Conservation (phyloP, 176 grass and related monocot genomes). For the Bonia amplexicaulis region DNA sequence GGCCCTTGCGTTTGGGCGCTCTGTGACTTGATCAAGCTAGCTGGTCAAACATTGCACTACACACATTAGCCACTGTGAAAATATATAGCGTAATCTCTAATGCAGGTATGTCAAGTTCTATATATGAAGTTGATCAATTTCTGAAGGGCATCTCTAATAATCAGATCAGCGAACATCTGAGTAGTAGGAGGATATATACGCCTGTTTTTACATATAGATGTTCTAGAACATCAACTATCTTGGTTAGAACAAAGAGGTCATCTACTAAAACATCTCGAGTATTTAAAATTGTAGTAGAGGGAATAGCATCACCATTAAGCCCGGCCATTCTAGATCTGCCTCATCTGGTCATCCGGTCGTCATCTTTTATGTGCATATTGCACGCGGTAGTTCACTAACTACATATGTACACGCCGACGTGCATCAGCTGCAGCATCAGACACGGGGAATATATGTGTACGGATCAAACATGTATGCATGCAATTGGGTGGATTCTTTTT, state of each 20-base stretch:
- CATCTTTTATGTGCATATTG: neutral
- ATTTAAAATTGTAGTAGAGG: neutral
- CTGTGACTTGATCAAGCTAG: neutral
- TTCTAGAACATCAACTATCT: neutral
- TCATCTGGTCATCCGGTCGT: conserved; percentile 13
- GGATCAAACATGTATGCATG: neutral
- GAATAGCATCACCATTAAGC: neutral
- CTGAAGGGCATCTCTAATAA: neutral
- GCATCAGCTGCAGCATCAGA: conserved; percentile 10
- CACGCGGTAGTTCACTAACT: neutral
- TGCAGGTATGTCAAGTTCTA: neutral
- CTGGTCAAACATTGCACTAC: neutral
- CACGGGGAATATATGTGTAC: conserved; percentile 26
- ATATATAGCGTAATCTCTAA: neutral
- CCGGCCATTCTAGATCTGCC: neutral
- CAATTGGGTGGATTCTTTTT: neutral
- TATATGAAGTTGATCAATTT: neutral
- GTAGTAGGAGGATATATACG: neutral
- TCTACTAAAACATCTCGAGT: neutral
- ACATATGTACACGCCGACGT: neutral
- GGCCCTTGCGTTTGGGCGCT: conserved; percentile 5
- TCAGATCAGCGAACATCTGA: neutral
- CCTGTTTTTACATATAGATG: neutral
- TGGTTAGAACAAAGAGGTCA: neutral
- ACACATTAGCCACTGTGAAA: neutral